Evolutionary conservation across 1,284 basidiomycete genomes (phyloP), one percentile per base, ranked within the genome.

Genomic region (Takashimella koratensis): DNA sequence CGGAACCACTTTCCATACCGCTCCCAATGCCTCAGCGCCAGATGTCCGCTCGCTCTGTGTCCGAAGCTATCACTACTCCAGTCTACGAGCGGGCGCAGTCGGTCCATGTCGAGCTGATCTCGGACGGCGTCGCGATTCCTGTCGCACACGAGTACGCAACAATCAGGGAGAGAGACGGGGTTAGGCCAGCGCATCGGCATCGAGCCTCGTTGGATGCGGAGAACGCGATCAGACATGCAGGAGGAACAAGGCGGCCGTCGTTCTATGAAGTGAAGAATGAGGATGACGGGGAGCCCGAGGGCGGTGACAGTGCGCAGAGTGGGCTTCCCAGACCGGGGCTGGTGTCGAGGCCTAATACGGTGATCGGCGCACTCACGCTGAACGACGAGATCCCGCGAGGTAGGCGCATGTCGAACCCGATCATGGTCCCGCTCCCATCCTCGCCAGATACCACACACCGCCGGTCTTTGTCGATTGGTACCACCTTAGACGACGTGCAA

Each of bases 341-440:
- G 39, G 10, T 27, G 47, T 22, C 5, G 26, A 39, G 4, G 12
- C 20, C 22, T 8, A 26, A 21, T 20, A 27, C 50, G 8, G 51
- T 54, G n/a, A 60, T 62, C 8, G 53, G 58, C 27, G 20, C 20
- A 46, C 43, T 60, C 49, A 47, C 24, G 20, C 44, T 50, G 36
- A 44, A 48, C 24, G 56, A 53, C 30, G 27, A 45, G 45, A 42
- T 49, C n/a, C 45, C 43, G 4, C 27, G 51, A 39, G 53, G 53
- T 16, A 47, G 54, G n/a, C 53, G 24, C 41, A 53, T 53, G 11
- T 47, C 50, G 8, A 52, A 58, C 45, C 62, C 66, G 2, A 49
- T 64, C 42, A 63, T 70, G 62, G 56, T 67, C 1, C 66, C 66
- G 5, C 44, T 70, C 21, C 62, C 64, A 1, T 41, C 45, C 13